phyloP scores from a whole-genome alignment of 1,284 basidiomycete genomes.

The Cutaneotrichosporon cavernicola region DNA sequence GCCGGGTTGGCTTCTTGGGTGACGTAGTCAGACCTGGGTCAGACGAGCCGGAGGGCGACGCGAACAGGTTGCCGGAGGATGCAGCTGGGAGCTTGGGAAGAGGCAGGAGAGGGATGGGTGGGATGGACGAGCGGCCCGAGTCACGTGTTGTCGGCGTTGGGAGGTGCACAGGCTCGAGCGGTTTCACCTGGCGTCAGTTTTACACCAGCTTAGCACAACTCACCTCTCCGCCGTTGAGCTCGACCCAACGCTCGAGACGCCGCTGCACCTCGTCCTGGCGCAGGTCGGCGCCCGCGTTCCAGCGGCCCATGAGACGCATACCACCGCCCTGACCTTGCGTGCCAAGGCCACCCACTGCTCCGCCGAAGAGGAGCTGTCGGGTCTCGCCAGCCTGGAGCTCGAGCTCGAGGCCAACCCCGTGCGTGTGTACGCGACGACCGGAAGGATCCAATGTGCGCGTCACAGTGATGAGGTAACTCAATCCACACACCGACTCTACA shows the following conservation, averaged over 20 bases:
- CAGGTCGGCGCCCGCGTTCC: slow-evolving; percentile 46
- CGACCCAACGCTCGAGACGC: slow-evolving; percentile 49
- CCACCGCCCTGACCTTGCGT: slow-evolving; percentile 48
- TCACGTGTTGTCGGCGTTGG: slow-evolving; percentile 43
- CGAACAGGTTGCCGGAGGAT: slow-evolving; percentile 24
- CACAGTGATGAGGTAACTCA: slow-evolving; percentile 48
- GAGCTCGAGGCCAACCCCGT: slow-evolving; percentile 51
- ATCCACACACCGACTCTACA: slow-evolving; percentile 19
- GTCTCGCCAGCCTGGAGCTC: slow-evolving; percentile 49
- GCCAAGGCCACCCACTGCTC: slow-evolving; percentile 39
- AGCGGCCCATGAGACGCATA: slow-evolving; percentile 48
- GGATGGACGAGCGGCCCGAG: slow-evolving; percentile 36
- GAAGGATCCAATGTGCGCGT: slow-evolving; percentile 48
- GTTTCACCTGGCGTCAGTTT: not conserved
- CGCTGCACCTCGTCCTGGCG: slow-evolving; percentile 42
- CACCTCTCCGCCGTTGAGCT: slow-evolving; percentile 43
- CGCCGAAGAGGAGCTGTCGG: slow-evolving; percentile 39
- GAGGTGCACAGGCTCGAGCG: slow-evolving; percentile 23
- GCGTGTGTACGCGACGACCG: slow-evolving; percentile 44
- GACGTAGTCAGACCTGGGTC: slow-evolving; percentile 6
- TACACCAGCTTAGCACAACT: not conserved
- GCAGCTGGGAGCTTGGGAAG: slow-evolving; percentile 40
- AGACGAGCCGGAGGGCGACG: slow-evolving; percentile 24
- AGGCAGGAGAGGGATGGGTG: slow-evolving; percentile 47
- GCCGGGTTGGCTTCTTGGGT: slow-evolving; percentile 18